Percentiles rank a stretch among this genome's conserved stretches.
phyloP scores from a whole-genome alignment of 305 asterid species.

The Fraxinus nigra region DNA sequence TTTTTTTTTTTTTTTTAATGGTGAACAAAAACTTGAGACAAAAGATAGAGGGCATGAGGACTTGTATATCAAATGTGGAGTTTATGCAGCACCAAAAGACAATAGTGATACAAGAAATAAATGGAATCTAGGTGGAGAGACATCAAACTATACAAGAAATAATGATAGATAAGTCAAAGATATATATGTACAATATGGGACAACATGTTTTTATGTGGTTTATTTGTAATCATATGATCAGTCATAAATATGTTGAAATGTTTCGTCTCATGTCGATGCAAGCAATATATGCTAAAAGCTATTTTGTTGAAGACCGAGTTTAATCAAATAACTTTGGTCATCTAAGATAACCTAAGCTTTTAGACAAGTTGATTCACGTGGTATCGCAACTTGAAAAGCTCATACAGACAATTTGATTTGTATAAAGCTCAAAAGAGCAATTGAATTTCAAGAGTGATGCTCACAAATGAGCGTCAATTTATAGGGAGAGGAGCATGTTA shows the following conservation, averaged over 20 bases:
- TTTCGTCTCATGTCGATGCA: not conserved
- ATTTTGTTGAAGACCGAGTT: not conserved
- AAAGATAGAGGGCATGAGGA: not conserved
- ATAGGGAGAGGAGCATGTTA: not conserved
- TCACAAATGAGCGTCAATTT: not conserved
- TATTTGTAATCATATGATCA: not conserved
- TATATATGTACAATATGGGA: not conserved
- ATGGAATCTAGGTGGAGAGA: conserved; percentile 23
- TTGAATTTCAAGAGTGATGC: not conserved
- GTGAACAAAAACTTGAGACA: not conserved
- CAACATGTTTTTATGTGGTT: not conserved
- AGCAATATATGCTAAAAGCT: not conserved
- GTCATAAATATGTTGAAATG: not conserved
- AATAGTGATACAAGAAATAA: conserved; percentile 21
- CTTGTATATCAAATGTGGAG: not conserved
- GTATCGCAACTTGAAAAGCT: not conserved
- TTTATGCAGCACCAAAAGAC: conserved; percentile 5
- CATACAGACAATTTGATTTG: not conserved
- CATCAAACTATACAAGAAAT: conserved; percentile 19
- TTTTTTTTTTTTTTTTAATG: not conserved
- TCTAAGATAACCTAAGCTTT: not conserved
- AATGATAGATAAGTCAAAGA: not conserved
- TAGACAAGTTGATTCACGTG: not conserved
- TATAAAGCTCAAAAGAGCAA: not conserved
- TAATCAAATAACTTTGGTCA: not conserved